Evolutionary conservation across 345 rosid genomes (phyloP), one percentile per base, ranked within the genome.

Genomic region (Lepidium didymum): DNA sequence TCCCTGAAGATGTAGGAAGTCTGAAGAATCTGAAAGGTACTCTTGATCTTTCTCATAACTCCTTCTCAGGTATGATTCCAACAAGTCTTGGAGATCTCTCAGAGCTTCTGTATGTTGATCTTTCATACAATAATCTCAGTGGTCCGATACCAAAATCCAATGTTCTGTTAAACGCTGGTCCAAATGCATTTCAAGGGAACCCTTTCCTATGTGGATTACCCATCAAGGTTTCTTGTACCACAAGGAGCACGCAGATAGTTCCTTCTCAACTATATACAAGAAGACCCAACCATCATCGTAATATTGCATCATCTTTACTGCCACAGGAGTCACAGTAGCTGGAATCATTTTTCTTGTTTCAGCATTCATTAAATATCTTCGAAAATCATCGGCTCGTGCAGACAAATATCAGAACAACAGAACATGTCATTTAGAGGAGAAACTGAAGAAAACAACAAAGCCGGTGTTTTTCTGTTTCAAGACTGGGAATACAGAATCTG

Each of bases 41-140:
- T 56, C 87, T 85, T 53, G 87, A 89, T 83, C 77, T 94, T 75
- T 91, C 97, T 60, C 91, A 91, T 75, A 90, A 88, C 80, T 46
- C 55, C 67, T 87, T 93, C 70, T 78, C 63, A 10, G 92, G 92
- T 74, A 18, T 74, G 41, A 80, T 91, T 69, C 97, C 97, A 63
- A 75, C 76, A 44, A 84, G 79, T 72, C 85, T 94, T 36, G 92
- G 85, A 67, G 79, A 63, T 68, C 88, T 94, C 65, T 75, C 96
- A 4, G 87, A 80, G 80, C 60, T 72, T 55, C 83, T 94, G 2
- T 89, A 91, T 47, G 62, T 87, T 18, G 88, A 91, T 80, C 83
- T 94, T 49, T 81, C 91, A 78, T 78, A 85, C 72, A 94, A 94
- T 76, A 89, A 91, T 47, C 86, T 92, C 37, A 78, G 79, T 3